Evolutionary conservation across 2,329 filamentous ascomycete genomes (phyloP).

Genomic region (Stachybotrys chartarum): DNA sequence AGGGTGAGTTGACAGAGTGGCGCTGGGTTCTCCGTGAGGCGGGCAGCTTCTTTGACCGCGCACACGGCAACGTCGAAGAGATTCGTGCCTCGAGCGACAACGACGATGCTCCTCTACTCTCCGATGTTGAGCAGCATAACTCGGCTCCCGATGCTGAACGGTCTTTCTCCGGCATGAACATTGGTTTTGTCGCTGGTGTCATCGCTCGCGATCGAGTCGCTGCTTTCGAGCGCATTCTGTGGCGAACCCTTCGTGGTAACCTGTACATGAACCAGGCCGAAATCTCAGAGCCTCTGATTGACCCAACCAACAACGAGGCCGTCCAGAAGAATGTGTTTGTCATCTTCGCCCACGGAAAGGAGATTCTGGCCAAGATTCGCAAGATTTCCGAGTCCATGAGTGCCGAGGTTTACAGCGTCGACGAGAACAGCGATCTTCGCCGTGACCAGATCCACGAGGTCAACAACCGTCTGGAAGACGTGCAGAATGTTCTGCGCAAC

Average conservation of each 20-base stretch:
- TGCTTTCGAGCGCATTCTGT: constrained; percentile 94
- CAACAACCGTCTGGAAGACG: constrained; percentile 84
- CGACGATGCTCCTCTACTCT: constrained; percentile 87
- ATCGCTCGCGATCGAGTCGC: constrained; percentile 89
- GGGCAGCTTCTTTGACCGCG: constrained; percentile 93
- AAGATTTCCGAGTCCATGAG: constrained; percentile 98
- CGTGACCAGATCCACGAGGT: constrained; percentile 97
- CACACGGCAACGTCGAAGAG: constrained; percentile 93
- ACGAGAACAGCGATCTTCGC: constrained; percentile 93
- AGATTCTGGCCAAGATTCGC: constrained; percentile 96
- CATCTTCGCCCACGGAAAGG: constrained; percentile 97
- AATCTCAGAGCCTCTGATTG: constrained; percentile 86
- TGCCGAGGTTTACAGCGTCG: constrained; percentile 91
- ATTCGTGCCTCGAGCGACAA: constrained; percentile 86
- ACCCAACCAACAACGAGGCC: constrained; percentile 86
- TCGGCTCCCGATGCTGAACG: constrained; percentile 63
- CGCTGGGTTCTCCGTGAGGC: constrained; percentile 96
- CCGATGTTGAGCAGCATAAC: constrained; percentile 82
- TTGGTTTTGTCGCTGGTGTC: constrained; percentile 95
- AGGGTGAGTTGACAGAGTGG: constrained; percentile 96
- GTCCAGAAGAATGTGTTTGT: constrained; percentile 98
- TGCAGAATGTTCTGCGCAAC: constrained; percentile 87
- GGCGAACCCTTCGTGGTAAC: constrained; percentile 94
- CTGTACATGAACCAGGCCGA: constrained; percentile 99
- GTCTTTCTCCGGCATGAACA: constrained; percentile 96